Percentiles rank a stretch among this genome's conserved stretches.
Conservation (phyloP, 495 filamentous ascomycete species). For the Corynascus novoguineensis region DNA sequence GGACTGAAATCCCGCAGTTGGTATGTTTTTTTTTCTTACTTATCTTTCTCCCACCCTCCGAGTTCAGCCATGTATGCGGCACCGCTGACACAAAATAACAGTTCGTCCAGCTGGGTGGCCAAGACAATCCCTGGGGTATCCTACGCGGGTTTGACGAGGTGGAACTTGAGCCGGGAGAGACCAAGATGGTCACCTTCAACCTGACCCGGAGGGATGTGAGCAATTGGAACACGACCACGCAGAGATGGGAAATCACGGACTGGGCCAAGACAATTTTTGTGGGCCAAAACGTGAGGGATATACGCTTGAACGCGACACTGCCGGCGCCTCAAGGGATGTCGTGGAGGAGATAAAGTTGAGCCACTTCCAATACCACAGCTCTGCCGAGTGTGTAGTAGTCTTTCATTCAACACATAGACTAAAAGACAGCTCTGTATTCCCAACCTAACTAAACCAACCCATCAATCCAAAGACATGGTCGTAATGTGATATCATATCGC, state of each 20-base stretch:
- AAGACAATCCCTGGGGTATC: neutral
- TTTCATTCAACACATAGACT: neutral
- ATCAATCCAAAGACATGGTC: neutral
- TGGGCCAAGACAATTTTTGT: neutral
- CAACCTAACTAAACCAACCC: too few species aligned
- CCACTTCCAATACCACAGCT: neutral
- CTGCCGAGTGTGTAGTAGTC: neutral
- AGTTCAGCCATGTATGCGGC: neutral
- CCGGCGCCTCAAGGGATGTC: neutral
- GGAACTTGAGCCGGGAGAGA: neutral
- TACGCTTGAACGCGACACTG: neutral
- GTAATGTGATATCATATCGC: neutral
- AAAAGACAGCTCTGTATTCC: neutral
- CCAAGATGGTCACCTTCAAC: neutral
- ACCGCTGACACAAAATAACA: neutral
- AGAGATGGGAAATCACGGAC: neutral
- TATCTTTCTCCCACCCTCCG: too few species aligned
- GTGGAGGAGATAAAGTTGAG: neutral
- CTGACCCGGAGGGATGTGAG: neutral
- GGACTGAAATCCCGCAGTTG: neutral
- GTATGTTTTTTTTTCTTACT: neutral
- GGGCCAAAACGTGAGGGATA: neutral
- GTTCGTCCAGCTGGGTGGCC: neutral
- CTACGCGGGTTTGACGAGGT: constrained; percentile 3
- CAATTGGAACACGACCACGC: neutral